Percentiles rank a stretch among this genome's conserved stretches.
Evolutionary conservation across 2,329 filamentous ascomycete genomes (phyloP).

Genomic region (Aspergillus aculeatinus): DNA sequence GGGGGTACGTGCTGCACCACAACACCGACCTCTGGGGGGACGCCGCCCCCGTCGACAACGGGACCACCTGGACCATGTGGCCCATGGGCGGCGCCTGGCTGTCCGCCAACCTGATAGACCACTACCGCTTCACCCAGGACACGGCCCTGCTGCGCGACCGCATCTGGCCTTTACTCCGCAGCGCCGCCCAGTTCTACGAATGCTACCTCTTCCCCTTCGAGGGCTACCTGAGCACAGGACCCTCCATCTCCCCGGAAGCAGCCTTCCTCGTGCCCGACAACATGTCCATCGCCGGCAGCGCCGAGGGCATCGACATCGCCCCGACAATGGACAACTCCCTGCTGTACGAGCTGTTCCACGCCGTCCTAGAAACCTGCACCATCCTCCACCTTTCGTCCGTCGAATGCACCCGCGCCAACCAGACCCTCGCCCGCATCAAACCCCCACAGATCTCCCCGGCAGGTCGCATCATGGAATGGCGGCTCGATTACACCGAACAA

Average conservation of each 20-base stretch:
- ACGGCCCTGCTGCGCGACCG: slow-evolving; percentile 11
- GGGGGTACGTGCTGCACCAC: slow-evolving; percentile 57
- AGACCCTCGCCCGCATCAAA: slow-evolving; percentile 10
- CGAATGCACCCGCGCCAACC: slow-evolving; percentile 1
- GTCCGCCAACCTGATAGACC: slow-evolving; percentile 58
- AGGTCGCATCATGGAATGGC: slow-evolving; percentile 35
- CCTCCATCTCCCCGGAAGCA: slow-evolving; percentile 23
- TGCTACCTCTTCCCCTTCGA: slow-evolving; percentile 12
- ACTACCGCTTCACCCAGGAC: slow-evolving; percentile 52
- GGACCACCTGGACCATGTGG: slow-evolving; percentile 36
- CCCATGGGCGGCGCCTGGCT: slow-evolving; percentile 55
- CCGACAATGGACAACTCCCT: slow-evolving; percentile 49
- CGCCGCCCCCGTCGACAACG: slow-evolving; percentile 50
- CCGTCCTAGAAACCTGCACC: slow-evolving; percentile 4
- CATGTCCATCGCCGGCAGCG: slow-evolving; percentile 2
- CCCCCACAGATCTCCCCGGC: slow-evolving; percentile 21
- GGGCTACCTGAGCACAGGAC: slow-evolving; percentile 14
- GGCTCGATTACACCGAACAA: slow-evolving; percentile 36
- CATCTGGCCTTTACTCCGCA: slow-evolving; percentile 17
- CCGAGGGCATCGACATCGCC: slow-evolving; percentile 23
- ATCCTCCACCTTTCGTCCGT: neutral
- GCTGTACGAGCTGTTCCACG: slow-evolving; percentile 34
- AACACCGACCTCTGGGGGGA: slow-evolving; percentile 60
- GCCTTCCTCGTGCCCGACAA: slow-evolving; percentile 11
- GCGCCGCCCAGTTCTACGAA: slow-evolving; percentile 12